These are phyloP conservation scores for Hygrophila difformis DNA, from an alignment of 257 asterid species.

Conservation along the genomic window DNA sequence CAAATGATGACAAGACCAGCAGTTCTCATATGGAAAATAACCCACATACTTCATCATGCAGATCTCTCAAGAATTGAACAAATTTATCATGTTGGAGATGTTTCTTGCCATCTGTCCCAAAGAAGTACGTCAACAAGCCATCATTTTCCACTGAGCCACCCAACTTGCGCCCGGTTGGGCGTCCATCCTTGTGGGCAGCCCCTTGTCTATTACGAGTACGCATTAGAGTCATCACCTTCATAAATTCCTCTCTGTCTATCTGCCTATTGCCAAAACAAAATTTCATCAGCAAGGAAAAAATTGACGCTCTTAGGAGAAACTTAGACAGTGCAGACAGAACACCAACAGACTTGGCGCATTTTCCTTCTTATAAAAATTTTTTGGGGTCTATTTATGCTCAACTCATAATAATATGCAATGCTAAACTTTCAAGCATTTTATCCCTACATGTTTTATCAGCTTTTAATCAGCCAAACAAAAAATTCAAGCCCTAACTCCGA, in stretches of 20 bases:
- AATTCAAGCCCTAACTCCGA: too few relatives aligned
- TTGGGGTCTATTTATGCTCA: too few relatives aligned
- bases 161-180: slow-evolving; percentile 65
- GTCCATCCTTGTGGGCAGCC: slow-evolving; percentile 58
- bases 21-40: slow-evolving; percentile 15
- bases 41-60: slow-evolving; percentile 67
- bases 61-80: slow-evolving; percentile 62
- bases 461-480: too few relatives aligned
- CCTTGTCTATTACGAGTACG: slow-evolving; percentile 87
- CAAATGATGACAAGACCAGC: too few relatives aligned
- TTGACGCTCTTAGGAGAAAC: too few relatives aligned
- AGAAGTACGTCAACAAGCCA: slow-evolving; percentile 71
- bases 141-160: slow-evolving; percentile 65
- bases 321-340: slow-evolving; percentile 7
- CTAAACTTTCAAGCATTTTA: too few relatives aligned
- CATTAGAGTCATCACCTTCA: slow-evolving; percentile 85
- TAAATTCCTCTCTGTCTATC: slow-evolving; percentile 73
- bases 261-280: slow-evolving; percentile 30
- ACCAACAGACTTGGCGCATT: too few relatives aligned
- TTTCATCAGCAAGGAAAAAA: too few relatives aligned
- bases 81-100: slow-evolving; percentile 61
- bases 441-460: too few relatives aligned
- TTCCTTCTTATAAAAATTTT: too few relatives aligned
- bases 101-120: slow-evolving; percentile 60
- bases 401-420: too few relatives aligned